Conservation (phyloP, 352 stramenopile genomes). For the Blastocystis hominis region DNA sequence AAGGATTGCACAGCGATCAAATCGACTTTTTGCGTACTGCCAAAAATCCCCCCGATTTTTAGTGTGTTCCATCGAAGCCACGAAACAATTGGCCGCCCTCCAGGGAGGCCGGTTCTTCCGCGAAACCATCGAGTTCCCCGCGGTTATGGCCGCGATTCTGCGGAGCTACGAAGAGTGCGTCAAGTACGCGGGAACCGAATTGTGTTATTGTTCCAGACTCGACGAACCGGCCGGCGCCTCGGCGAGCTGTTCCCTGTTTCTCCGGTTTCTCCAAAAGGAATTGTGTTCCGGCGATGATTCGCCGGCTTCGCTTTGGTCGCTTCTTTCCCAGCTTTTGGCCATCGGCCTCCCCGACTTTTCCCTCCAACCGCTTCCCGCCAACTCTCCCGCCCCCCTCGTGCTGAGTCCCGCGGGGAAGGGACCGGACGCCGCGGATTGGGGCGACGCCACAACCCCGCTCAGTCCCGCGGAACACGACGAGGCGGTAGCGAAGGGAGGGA, state of each 20-base stretch:
- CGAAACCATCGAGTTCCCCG: neutral
- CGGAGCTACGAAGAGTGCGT: neutral
- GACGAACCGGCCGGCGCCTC: neutral
- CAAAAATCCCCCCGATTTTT: neutral
- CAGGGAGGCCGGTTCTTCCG: neutral
- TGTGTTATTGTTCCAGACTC: neutral
- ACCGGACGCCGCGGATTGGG: neutral
- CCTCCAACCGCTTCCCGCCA: neutral
- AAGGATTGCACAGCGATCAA: neutral
- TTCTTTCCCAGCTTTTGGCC: neutral
- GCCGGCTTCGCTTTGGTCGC: neutral
- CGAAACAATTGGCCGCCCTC: neutral
- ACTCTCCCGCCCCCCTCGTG: neutral
- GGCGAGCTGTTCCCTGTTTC: neutral
- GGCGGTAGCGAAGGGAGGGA: neutral
- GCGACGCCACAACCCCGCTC: neutral
- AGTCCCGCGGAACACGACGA: neutral
- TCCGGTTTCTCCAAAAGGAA: neutral
- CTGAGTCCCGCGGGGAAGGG: neutral
- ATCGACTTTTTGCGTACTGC: neutral
- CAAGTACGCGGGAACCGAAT: neutral
- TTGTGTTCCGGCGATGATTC: neutral
- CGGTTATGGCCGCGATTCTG: neutral
- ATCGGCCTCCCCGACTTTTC: neutral
- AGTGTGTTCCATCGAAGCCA: neutral